phyloP scores from a whole-genome alignment of 352 stramenopile species.

The Pythium insidiosum region DNA sequence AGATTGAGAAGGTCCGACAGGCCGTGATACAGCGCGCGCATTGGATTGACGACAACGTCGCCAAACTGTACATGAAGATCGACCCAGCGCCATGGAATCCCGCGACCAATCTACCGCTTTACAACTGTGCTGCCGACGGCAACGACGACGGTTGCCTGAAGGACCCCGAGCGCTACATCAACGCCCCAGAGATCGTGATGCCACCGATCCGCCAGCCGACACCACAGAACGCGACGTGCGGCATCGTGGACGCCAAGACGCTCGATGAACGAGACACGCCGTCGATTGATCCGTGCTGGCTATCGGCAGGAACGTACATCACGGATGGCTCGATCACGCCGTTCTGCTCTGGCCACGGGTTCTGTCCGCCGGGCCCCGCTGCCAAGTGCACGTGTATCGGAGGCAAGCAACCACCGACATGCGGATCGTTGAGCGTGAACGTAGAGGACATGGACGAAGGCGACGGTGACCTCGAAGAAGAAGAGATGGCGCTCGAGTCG shows the following conservation, averaged over 20 bases:
- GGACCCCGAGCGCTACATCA: conserved; percentile 19
- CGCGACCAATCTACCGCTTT: conserved; percentile 4
- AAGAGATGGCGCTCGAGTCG: too few species aligned
- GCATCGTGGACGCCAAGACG: not conserved
- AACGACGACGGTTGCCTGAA: conserved; percentile 12
- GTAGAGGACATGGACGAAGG: too few species aligned
- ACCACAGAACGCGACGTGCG: not conserved
- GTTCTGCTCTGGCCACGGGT: conserved; percentile 67
- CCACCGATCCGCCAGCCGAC: conserved; percentile 24
- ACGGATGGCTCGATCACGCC: conserved; percentile 39
- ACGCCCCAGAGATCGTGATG: conserved; percentile 34
- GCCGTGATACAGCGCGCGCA: conserved; percentile 1
- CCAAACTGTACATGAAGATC: conserved; percentile 5
- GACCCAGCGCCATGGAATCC: not conserved
- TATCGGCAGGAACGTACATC: conserved; percentile 52
- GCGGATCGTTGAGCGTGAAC: too few species aligned
- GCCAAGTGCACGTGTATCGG: conserved; percentile 52
- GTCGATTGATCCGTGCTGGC: conserved; percentile 74
- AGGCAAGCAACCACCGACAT: conserved; percentile 6
- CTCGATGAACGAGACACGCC: conserved; percentile 5
- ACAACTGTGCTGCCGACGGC: conserved; percentile 14
- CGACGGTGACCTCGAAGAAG: too few species aligned
- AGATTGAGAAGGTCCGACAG: conserved; percentile 4
- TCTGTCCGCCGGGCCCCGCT: conserved; percentile 48
- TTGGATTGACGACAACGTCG: conserved; percentile 17